Percentiles rank a stretch among this genome's conserved stretches.
Evolutionary conservation across 148 eudicot genomes (phyloP).

Genomic region (Spergularia marina): DNA sequence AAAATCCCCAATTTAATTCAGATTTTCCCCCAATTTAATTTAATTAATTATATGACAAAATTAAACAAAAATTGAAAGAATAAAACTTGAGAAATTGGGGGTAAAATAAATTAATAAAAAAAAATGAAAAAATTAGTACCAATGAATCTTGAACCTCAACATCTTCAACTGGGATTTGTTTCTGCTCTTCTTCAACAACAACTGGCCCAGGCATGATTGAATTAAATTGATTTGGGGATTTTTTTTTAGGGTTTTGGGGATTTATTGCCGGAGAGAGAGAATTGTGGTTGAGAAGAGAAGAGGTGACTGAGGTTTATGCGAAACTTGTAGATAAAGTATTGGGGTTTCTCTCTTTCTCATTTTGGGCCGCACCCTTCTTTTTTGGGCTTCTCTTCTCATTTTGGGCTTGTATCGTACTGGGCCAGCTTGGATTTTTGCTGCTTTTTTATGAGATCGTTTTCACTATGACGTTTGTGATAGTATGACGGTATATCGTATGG

Average conservation of each 20-base stretch:
- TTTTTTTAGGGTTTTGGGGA: constrained; percentile 5
- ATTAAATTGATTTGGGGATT: background rate
- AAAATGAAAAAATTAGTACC: constrained; percentile 14
- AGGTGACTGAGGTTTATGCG: background rate
- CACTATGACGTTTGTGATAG: too few species aligned
- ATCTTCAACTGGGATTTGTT: constrained; percentile 30
- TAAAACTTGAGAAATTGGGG: too few species aligned
- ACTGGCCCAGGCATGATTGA: constrained; percentile 64
- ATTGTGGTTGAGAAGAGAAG: too few species aligned
- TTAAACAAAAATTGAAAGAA: too few species aligned
- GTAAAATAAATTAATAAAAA: too few species aligned
- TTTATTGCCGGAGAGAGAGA: background rate
- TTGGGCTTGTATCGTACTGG: background rate
- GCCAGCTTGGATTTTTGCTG: too few species aligned
- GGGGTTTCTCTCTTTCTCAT: background rate
- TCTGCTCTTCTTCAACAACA: constrained; percentile 45
- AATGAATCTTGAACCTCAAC: constrained; percentile 4
- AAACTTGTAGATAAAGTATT: background rate
- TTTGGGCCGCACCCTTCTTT: background rate
- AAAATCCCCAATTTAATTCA: background rate
- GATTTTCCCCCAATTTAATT: background rate
- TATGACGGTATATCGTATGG: too few species aligned
- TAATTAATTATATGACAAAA: too few species aligned
- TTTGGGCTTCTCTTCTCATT: background rate
- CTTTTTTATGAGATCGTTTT: too few species aligned